Percentiles rank a stretch among this genome's conserved stretches.
phyloP scores from a whole-genome alignment of 2,329 filamentous ascomycete species.

The Fusarium caatingaense region DNA sequence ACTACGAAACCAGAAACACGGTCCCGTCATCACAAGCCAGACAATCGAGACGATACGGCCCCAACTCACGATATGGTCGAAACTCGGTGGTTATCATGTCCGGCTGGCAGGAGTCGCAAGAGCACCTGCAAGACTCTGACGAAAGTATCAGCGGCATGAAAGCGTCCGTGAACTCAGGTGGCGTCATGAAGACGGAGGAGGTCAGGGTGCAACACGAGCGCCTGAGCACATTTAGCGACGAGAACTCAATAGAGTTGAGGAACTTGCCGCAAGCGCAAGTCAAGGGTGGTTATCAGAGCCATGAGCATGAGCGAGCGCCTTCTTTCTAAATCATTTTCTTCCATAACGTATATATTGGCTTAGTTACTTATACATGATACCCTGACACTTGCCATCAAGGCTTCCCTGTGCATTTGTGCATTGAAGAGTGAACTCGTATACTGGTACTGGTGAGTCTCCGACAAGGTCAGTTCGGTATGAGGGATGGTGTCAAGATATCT shows the following conservation, averaged over 20 bases:
- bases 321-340: conserved; percentile 6
- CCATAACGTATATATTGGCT: neutral
- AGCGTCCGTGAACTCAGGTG: conserved; percentile 21
- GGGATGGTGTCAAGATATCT: neutral
- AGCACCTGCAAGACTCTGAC: conserved; percentile 45
- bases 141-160: conserved; percentile 7
- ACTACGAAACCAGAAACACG: conserved; percentile 5
- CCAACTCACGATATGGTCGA: conserved; percentile 43
- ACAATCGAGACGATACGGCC: conserved; percentile 33
- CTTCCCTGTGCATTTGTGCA: too few relatives aligned
- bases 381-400: neutral
- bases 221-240: conserved; percentile 32
- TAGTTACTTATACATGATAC: neutral
- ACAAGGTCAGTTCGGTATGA: neutral
- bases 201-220: conserved; percentile 45
- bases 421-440: neutral
- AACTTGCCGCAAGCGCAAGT: conserved; percentile 15
- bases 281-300: neutral
- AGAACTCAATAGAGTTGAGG: conserved; percentile 41
- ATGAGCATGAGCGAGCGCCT: neutral
- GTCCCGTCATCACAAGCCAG: conserved; percentile 6
- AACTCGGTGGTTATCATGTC: conserved; percentile 51
- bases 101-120: conserved; percentile 50
- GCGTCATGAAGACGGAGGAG: conserved; percentile 49
- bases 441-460: rapidly evolving